Evolutionary conservation across 257 asterid genomes (phyloP).

Genomic region (Gentiana straminea): DNA sequence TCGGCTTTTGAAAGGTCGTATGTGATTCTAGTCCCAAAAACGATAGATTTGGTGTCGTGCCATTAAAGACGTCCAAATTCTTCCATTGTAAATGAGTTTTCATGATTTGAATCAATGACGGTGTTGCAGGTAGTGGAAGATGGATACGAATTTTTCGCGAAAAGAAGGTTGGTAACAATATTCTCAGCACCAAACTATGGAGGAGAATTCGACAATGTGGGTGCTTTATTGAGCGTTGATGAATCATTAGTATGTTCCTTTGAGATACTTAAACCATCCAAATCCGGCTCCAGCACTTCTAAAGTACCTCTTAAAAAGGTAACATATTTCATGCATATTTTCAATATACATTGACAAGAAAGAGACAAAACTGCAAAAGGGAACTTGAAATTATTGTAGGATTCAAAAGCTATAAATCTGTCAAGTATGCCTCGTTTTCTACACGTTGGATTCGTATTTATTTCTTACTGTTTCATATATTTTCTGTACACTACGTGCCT

Average conservation of each 20-base stretch:
- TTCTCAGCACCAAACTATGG: constrained; percentile 78
- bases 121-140: constrained; percentile 67
- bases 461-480: not conserved
- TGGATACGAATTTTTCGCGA: constrained; percentile 82
- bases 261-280: constrained; percentile 56
- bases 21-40: too few species aligned
- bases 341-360: not conserved
- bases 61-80: not conserved
- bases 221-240: constrained; percentile 66
- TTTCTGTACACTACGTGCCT: too few species aligned
- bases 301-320: constrained; percentile 63
- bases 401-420: too few species aligned
- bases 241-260: constrained; percentile 61
- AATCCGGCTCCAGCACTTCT: constrained; percentile 12
- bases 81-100: not conserved
- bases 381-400: too few species aligned
- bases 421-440: too few species aligned
- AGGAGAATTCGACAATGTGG: constrained; percentile 74
- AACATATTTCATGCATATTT: not conserved
- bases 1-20: too few species aligned
- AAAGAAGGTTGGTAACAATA: constrained; percentile 54
- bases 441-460: too few species aligned
- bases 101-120: too few species aligned
- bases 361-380: too few species aligned
- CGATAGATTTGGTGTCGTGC: not conserved